These are phyloP conservation scores for Fraxinus greggii DNA, from an alignment of 305 asterid genomes.

Conservation along the genomic window DNA sequence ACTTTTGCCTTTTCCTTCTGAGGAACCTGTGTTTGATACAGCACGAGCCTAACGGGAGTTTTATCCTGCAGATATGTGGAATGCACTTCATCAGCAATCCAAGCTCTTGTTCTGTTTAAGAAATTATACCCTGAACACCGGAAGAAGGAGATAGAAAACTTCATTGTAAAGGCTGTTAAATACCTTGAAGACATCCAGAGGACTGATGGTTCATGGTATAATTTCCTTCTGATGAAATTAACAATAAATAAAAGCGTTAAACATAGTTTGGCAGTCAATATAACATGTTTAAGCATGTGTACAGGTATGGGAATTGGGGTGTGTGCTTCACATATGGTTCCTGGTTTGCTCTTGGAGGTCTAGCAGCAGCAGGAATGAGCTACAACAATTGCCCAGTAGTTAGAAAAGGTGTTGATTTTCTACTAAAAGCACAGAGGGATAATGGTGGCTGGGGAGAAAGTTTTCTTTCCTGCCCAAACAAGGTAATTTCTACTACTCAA, in stretches of 20 bases:
- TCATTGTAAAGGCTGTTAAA: slow-evolving; percentile 46
- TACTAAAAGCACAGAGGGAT: slow-evolving; percentile 53
- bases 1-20: background rate
- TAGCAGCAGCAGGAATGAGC: slow-evolving; percentile 61
- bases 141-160: slow-evolving; percentile 57
- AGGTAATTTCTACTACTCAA: slow-evolving; percentile 36
- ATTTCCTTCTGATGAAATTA: background rate
- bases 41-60: slow-evolving; percentile 9
- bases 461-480: slow-evolving; percentile 76
- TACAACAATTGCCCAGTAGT: slow-evolving; percentile 57
- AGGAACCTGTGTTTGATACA: background rate
- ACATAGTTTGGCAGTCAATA: background rate
- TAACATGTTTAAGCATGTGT: background rate
- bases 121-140: slow-evolving; percentile 66
- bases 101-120: slow-evolving; percentile 68
- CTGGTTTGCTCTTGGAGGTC: slow-evolving; percentile 93
- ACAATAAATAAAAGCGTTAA: background rate
- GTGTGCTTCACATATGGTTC: slow-evolving; percentile 87
- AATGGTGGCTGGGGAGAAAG: slow-evolving; percentile 99
- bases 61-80: slow-evolving; percentile 57
- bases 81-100: slow-evolving; percentile 78
- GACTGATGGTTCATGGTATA: slow-evolving; percentile 89
- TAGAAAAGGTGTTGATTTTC: slow-evolving; percentile 62
- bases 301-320: slow-evolving; percentile 91
- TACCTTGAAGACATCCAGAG: slow-evolving; percentile 65